Evolutionary conservation across 2,329 filamentous ascomycete species (phyloP), one percentile per base, ranked within the genome.

Genomic region (Xylaria digitata): DNA sequence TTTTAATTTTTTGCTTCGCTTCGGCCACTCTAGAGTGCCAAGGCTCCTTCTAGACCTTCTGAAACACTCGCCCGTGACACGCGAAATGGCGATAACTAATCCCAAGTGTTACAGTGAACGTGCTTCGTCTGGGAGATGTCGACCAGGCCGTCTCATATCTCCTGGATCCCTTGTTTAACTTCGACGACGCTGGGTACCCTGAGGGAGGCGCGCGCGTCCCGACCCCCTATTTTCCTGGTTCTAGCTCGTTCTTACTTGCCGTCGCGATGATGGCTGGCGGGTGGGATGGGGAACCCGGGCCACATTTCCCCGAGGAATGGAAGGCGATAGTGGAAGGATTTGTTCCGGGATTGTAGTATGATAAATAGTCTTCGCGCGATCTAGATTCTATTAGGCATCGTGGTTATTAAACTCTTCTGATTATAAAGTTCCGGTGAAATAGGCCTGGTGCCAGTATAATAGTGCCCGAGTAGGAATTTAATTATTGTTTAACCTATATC

Each of bases 241-340:
- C 81, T 42, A 80, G 83, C 2, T 80, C 80, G 1, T 76, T 88
- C 65, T 69, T 88, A 71, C 73, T 86, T 37, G 84, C 84, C 0
- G 78, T 85, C 64, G 86, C 83, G 2, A 86, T 87, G 84, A 83
- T 88, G 82, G 83, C 84, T 11, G 85, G 84, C 1, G 86, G 84
- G 0, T 88, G 86, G 86, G 85, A 87, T 71, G 83, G 80, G 1
- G 74, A 73, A 53, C 79, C 80, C n/a, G 83, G 79, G 7, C 67
- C 75, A 40, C 79, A 85, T 56, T 86, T 85, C 67, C 85, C 85
- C 0, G 72, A 76, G 19, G 79, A 73, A 0, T 87, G 85, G 85
- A 74, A 81, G 46, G 82, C 82, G 1, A 78, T 71, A 43, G 80
- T 80, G 32, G 85, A 87, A 62, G 84, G 83, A 0, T 87, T 87